Percentiles rank a stretch among this genome's conserved stretches.
These are phyloP conservation scores for Termitomyces sp. DNA, from an alignment of 768 basidiomycete genomes.

Conservation along the genomic window DNA sequence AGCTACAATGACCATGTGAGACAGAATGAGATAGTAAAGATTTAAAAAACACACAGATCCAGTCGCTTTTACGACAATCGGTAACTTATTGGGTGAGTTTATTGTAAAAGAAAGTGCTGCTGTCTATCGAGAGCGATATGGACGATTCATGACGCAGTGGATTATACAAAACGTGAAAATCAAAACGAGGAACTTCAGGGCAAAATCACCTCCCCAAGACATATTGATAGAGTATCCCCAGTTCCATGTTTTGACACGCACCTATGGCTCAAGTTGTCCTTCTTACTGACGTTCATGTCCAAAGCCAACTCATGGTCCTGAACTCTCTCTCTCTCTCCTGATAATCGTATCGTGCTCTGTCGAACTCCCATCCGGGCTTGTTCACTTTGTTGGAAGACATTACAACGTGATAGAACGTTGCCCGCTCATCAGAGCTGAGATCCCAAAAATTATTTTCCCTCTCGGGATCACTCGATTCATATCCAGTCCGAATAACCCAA, in stretches of 20 bases:
- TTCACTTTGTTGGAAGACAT: neutral
- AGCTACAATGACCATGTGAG: neutral
- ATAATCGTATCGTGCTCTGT: neutral
- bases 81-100: neutral
- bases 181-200: neutral
- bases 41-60: neutral
- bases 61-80: neutral
- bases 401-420: neutral
- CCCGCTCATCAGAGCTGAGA: neutral
- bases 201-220: neutral
- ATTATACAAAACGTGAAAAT: neutral
- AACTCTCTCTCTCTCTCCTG: neutral
- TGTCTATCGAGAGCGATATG: neutral
- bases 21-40: neutral
- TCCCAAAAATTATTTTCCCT: neutral
- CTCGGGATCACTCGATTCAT: neutral
- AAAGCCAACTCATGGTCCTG: conserved; percentile 2
- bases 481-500: neutral
- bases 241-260: conserved; percentile 1
- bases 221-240: conserved; percentile 2
- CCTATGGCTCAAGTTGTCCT: neutral
- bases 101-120: neutral
- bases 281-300: neutral
- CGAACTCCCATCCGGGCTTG: neutral
- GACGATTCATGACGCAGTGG: neutral